Base-by-base conservation (phyloP, 306 rosid genomes). In the Vigna hirtella region DNA sequence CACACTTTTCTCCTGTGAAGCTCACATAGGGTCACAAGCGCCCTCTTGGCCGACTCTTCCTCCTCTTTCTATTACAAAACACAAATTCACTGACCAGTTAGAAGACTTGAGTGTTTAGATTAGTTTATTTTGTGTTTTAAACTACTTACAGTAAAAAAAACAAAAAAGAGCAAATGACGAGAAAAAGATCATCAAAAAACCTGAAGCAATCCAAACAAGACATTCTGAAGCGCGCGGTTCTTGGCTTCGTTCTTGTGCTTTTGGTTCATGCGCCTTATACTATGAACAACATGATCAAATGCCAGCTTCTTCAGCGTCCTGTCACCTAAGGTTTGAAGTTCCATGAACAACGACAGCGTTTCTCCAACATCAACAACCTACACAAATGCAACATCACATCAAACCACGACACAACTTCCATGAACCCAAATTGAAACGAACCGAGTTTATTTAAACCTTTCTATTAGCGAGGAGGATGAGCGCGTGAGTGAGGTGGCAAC, bases 201-300 rank as follows among this genome's bases (percentile, higher is more conserved):
- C 91, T 87, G 92, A 61, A 94, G 84, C 88, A 90, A 61, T 14
- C 52, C n/a, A 80, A 89, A 94, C 78, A 92, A 62, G 17, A 92
- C 73, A 69, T 90, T 90, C 76, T 92, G 98, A 79, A 94, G 97
- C 2, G 81, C 84, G 10, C 97, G 93, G 74, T 94, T 94, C 83
- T 88, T 90, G 0, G 79, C 87, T 67, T 92, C 95, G 47, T 92
- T 89, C 85, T 89, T 92, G 71, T 92, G 97, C 47, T 87, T 94
- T 74, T 74, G 62, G 77, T 94, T 94, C 97, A 92, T 90, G 70
- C 89, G 77, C 83, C 45, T 88, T 36, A 94, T 85, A 83, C 95
- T 88, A 32, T 90, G 93, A 86, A 94, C 72, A 51, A 92, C 89
- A 20, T 89, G 92, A 20, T 80, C 77, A 78, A 87, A 94, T 1